phyloP scores from a whole-genome alignment of 1,139 yeast species.

The Pichia terricola region DNA sequence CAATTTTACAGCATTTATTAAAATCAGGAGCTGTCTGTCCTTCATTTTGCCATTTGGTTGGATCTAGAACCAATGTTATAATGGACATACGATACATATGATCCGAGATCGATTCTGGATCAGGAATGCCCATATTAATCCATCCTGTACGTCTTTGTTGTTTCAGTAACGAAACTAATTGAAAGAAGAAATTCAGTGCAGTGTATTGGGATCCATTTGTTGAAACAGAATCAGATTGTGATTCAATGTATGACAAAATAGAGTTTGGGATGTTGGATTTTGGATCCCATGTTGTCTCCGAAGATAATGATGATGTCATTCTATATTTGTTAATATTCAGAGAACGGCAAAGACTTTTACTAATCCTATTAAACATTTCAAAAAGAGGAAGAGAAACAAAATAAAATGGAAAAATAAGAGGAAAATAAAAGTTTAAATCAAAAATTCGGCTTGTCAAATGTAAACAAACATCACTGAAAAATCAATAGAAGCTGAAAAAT shows the following conservation, averaged over 20 bases:
- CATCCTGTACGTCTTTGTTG: conserved; percentile 88
- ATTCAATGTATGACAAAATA: conserved; percentile 29
- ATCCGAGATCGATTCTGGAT: conserved; percentile 73
- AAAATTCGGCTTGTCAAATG: background rate
- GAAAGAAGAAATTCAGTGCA: conserved; percentile 53
- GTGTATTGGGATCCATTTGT: conserved; percentile 11
- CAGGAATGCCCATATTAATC: conserved; percentile 64
- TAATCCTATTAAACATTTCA: too few relatives aligned
- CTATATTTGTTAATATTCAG: background rate
- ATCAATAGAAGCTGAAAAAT: too few relatives aligned
- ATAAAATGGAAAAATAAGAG: background rate
- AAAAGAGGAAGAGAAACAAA: background rate
- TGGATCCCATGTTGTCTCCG: conserved; percentile 42
- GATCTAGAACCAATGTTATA: conserved; percentile 63
- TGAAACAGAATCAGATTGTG: background rate
- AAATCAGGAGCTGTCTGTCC: conserved; percentile 22
- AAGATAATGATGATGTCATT: conserved; percentile 6
- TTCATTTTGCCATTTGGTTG: conserved; percentile 25
- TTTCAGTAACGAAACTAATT: conserved; percentile 67
- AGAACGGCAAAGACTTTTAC: too few relatives aligned
- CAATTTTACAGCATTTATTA: conserved; percentile 65
- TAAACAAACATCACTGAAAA: too few relatives aligned
- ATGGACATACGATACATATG: conserved; percentile 97
- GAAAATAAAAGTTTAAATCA: background rate
- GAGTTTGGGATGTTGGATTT: conserved; percentile 46